These are phyloP conservation scores for Cochlearia excelsa DNA, from an alignment of 345 rosid species.

Conservation along the genomic window DNA sequence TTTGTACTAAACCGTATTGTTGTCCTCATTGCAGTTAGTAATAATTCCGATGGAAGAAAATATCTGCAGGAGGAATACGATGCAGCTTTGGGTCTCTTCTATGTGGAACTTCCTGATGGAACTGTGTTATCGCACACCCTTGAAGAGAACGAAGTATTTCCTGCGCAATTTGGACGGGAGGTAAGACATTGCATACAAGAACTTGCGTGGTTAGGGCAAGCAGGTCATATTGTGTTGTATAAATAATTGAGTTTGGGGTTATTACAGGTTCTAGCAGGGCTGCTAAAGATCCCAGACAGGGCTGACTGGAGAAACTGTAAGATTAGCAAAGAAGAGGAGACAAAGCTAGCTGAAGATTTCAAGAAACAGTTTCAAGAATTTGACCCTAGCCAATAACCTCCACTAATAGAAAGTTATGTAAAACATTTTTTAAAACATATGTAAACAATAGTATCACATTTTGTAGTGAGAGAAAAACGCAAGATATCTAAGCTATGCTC, in stretches of 20 bases:
- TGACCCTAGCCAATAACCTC: constrained; percentile 53
- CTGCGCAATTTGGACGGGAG: constrained; percentile 92
- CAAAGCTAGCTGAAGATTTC: constrained; percentile 54
- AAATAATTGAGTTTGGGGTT: constrained; percentile 5
- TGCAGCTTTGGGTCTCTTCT: constrained; percentile 58
- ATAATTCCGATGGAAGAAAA: constrained; percentile 60
- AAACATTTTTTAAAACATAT: too few species aligned
- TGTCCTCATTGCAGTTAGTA: constrained; percentile 39
- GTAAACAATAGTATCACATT: too few species aligned
- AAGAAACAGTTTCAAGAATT: constrained; percentile 61
- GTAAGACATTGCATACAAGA: constrained; percentile 34
- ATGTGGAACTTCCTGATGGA: constrained; percentile 77
- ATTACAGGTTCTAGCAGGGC: constrained; percentile 83
- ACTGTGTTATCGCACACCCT: constrained; percentile 52
- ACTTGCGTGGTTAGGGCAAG: background rate
- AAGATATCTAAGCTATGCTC: too few species aligned
- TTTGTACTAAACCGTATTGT: background rate
- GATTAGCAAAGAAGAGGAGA: constrained; percentile 71
- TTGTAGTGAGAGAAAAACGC: too few species aligned
- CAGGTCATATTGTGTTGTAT: background rate
- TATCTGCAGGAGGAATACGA: constrained; percentile 63
- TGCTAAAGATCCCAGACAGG: constrained; percentile 69
- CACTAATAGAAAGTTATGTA: too few species aligned
- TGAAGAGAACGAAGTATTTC: constrained; percentile 77
- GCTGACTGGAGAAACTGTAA: constrained; percentile 88